Percentiles rank a stretch among this genome's conserved stretches.
phyloP scores from a whole-genome alignment of 192 early-diverging fungal species.

The Coemansia guatemalensis region DNA sequence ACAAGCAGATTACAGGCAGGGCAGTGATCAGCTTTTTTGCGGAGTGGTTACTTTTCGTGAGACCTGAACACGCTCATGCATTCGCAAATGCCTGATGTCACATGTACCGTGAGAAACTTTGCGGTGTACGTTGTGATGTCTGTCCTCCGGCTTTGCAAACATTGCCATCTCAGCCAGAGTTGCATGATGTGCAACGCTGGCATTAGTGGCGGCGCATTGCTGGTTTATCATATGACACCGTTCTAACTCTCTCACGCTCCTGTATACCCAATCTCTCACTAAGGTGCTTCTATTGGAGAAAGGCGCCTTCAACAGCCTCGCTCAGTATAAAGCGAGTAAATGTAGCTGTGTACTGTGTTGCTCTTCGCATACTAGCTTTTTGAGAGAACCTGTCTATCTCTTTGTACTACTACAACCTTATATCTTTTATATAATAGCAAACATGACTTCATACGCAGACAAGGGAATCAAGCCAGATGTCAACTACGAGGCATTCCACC shows the following conservation, averaged over 20 bases:
- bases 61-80: background rate
- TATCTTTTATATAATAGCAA: background rate
- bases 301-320: background rate
- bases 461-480: slow-evolving; percentile 62
- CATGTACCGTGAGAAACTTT: background rate
- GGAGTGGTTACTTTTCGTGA: background rate
- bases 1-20: background rate
- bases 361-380: too few relatives aligned
- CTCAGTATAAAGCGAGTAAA: background rate
- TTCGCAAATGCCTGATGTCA: background rate
- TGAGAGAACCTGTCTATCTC: background rate
- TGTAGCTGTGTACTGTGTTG: background rate
- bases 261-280: background rate
- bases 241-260: slow-evolving; percentile 32
- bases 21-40: background rate
- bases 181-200: background rate
- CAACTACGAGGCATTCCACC: slow-evolving; percentile 73
- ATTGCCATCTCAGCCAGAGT: background rate
- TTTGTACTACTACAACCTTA: background rate
- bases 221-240: background rate
- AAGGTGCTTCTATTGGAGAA: background rate
- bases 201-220: background rate
- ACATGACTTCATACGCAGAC: slow-evolving; percentile 66
- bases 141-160: background rate
- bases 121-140: background rate